phyloP scores from a whole-genome alignment of 768 basidiomycete genomes.

The Psilocybe tampanensis region DNA sequence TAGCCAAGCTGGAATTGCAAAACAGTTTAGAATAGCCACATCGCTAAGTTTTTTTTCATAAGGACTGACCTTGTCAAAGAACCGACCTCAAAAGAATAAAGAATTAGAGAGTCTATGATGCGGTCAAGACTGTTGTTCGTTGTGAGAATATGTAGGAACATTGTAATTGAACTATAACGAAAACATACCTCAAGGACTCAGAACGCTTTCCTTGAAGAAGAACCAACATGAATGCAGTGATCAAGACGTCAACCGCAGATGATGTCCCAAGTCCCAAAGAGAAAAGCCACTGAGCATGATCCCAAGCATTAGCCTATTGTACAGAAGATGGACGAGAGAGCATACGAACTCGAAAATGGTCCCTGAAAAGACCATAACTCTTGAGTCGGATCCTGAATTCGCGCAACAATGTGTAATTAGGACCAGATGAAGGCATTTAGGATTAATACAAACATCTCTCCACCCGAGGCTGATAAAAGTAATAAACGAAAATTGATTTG shows the following conservation, averaged over 20 bases:
- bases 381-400: constrained; percentile 23
- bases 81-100: constrained; percentile 55
- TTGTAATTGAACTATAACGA: not conserved
- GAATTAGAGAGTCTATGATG: constrained; percentile 44
- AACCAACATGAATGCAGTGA: constrained; percentile 44
- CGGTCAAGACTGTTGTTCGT: constrained; percentile 32
- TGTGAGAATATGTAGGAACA: constrained; percentile 22
- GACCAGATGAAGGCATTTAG: not conserved
- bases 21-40: not conserved
- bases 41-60: too few relatives aligned
- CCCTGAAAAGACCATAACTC: constrained; percentile 15
- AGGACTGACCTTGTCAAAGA: constrained; percentile 42
- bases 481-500: not conserved
- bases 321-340: too few relatives aligned
- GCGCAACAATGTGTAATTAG: not conserved
- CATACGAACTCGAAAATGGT: constrained; percentile 16
- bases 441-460: constrained; percentile 16
- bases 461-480: constrained; percentile 15
- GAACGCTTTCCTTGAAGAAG: constrained; percentile 40
- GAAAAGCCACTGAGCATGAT: constrained; percentile 47
- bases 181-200: constrained; percentile 36
- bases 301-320: not conserved
- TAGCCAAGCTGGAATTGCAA: constrained; percentile 32
- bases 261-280: constrained; percentile 55
- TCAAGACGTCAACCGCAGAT: constrained; percentile 46